Percentiles rank a stretch among this genome's conserved stretches.
Evolutionary conservation across 805 yeast species (phyloP).

Genomic region (Cyberlindnera suaveolens): DNA sequence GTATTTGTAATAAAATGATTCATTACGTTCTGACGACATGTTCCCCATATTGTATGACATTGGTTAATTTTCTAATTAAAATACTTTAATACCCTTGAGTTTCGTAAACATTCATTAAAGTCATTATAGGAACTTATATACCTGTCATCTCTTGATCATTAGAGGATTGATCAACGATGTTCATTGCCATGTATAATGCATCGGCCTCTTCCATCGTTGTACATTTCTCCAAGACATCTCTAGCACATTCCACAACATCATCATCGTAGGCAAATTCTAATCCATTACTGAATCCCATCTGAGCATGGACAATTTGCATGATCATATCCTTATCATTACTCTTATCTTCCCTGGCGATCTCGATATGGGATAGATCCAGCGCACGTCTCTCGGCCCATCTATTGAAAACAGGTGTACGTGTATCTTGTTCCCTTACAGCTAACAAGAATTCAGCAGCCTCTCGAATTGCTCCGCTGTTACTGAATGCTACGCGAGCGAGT

Average conservation of each 20-base stretch:
- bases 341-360: not conserved
- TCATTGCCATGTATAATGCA: conserved; percentile 59
- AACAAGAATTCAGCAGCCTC: conserved; percentile 34
- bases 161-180: not conserved
- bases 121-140: not conserved
- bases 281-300: conserved; percentile 47
- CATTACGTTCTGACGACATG: conserved; percentile 2
- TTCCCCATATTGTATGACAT: no score
- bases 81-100: no score
- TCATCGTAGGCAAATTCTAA: conserved; percentile 56
- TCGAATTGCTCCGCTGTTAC: conserved; percentile 34
- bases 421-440: conserved; percentile 27
- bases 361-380: conserved; percentile 29
- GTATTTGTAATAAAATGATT: conserved; percentile 12
- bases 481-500: conserved; percentile 47
- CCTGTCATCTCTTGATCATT: conserved; percentile 2
- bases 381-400: conserved; percentile 37
- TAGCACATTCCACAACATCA: conserved; percentile 60
- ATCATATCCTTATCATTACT: conserved; percentile 18
- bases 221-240: conserved; percentile 61
- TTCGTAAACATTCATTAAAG: no score
- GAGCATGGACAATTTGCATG: conserved; percentile 28
- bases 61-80: no score
- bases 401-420: conserved; percentile 33
- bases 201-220: conserved; percentile 79